A percentile compares a stretch with the other conserved stretches of the same genome.
These are phyloP conservation scores for Verticillium longisporum DNA, from an alignment of 2,329 filamentous ascomycete genomes.

Conservation along the genomic window DNA sequence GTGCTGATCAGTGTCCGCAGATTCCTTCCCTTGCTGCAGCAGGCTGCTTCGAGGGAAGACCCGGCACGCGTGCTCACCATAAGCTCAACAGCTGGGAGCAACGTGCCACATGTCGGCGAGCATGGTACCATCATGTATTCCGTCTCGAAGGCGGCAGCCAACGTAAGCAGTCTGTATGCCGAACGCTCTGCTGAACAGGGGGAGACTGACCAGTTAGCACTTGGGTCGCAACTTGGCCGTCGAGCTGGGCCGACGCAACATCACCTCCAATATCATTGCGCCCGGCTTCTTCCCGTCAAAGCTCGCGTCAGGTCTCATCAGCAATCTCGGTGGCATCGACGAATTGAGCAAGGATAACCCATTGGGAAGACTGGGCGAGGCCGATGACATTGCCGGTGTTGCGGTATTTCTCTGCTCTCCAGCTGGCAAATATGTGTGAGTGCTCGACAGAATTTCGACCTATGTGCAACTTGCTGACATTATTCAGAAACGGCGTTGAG, in stretches of 20 bases:
- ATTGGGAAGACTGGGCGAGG: conserved; percentile 44
- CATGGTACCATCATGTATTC: conserved; percentile 61
- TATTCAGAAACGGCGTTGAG: conserved; percentile 25
- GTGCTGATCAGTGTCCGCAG: conserved; percentile 6
- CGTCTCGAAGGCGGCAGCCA: conserved; percentile 60
- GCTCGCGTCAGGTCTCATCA: conserved; percentile 60
- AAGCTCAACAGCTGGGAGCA: conserved; percentile 59
- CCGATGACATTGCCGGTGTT: conserved; percentile 54
- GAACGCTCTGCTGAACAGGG: not conserved
- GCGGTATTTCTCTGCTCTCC: conserved; percentile 51
- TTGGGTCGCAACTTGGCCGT: conserved; percentile 56
- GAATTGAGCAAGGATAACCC: conserved; percentile 43
- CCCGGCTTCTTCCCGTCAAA: conserved; percentile 65
- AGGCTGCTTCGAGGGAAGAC: conserved; percentile 21
- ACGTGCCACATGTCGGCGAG: conserved; percentile 50
- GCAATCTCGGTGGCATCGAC: conserved; percentile 49
- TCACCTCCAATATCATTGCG: conserved; percentile 60
- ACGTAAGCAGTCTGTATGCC: conserved; percentile 16
- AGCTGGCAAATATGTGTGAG: conserved; percentile 42
- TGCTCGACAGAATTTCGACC: not conserved
- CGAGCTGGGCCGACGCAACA: conserved; percentile 58
- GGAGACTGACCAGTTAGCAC: conserved; percentile 35
- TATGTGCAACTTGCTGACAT: conserved; percentile 1
- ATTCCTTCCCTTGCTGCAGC: conserved; percentile 37
- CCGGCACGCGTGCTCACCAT: conserved; percentile 61